These are phyloP conservation scores for Pichia sp. DNA, from an alignment of 1,139 yeast genomes.

Conservation along the genomic window DNA sequence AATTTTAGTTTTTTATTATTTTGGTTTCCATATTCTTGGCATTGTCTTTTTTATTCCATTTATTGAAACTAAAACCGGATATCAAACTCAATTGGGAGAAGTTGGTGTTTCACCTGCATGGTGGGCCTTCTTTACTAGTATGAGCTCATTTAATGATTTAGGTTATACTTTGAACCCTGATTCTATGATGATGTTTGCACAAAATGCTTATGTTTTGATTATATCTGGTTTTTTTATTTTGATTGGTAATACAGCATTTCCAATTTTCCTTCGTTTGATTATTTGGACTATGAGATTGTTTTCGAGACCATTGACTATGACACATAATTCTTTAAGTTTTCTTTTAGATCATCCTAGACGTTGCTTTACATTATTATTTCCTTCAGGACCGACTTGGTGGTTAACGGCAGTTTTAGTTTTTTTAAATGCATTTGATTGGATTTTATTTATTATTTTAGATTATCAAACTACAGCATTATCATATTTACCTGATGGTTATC, in stretches of 20 bases:
- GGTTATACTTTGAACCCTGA: slow-evolving; percentile 78
- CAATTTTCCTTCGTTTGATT: slow-evolving; percentile 67
- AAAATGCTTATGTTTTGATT: slow-evolving; percentile 59
- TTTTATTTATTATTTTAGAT: slow-evolving; percentile 76
- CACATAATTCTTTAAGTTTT: slow-evolving; percentile 76
- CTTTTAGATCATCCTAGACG: slow-evolving; percentile 94
- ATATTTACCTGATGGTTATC: slow-evolving; percentile 54
- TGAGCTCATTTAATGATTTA: slow-evolving; percentile 74
- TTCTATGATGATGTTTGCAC: slow-evolving; percentile 63
- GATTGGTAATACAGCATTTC: slow-evolving; percentile 93
- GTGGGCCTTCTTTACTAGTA: slow-evolving; percentile 89
- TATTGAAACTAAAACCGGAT: slow-evolving; percentile 42
- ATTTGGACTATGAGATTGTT: slow-evolving; percentile 73
- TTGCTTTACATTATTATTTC: slow-evolving; percentile 88
- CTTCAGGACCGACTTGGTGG: slow-evolving; percentile 96
- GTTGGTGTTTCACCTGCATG: slow-evolving; percentile 69
- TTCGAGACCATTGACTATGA: slow-evolving; percentile 59
- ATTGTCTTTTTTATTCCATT: slow-evolving; percentile 60
- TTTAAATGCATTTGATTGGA: slow-evolving; percentile 70
- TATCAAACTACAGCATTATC: slow-evolving; percentile 44
- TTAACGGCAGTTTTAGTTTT: slow-evolving; percentile 64
- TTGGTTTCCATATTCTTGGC: slow-evolving; percentile 68
- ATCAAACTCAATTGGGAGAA: slow-evolving; percentile 37
- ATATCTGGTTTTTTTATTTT: slow-evolving; percentile 64
- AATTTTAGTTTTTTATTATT: slow-evolving; percentile 58